These are phyloP conservation scores for Zanthoxylum bungeanum DNA, from an alignment of 345 rosid genomes.

Conservation along the genomic window DNA sequence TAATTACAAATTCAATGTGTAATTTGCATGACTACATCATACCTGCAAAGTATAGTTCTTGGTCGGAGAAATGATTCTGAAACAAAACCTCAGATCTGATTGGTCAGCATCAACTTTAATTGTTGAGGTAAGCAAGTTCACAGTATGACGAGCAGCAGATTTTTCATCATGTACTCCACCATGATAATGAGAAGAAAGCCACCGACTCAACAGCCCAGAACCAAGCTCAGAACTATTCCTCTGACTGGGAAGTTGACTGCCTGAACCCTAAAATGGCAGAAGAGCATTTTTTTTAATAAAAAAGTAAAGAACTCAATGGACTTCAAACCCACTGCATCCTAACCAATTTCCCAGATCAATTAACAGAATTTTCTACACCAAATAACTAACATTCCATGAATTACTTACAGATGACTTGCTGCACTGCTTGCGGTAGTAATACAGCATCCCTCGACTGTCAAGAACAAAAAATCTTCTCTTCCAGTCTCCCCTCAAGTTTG, in stretches of 20 bases:
- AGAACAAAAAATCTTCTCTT: conserved; percentile 98
- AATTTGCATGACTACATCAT: conserved; percentile 26
- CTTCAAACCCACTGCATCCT: conserved; percentile 10
- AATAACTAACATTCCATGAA: conserved; percentile 10
- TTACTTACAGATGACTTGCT: conserved; percentile 84
- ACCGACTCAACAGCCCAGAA: conserved; percentile 89
- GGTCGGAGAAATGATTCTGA: conserved; percentile 95
- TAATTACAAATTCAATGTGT: conserved; percentile 12
- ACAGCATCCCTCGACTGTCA: conserved; percentile 98
- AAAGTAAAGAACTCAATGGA: neutral
- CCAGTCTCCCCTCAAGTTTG: conserved; percentile 99
- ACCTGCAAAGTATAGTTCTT: conserved; percentile 99
- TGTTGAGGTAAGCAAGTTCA: conserved; percentile 98
- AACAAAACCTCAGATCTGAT: conserved; percentile 97
- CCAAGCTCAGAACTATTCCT: conserved; percentile 96
- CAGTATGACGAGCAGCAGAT: conserved; percentile 98
- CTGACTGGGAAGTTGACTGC: conserved; percentile 74
- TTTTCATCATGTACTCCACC: conserved; percentile 98
- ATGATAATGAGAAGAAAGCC: conserved; percentile 95
- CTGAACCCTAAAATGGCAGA: conserved; percentile 51
- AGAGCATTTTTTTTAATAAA: neutral
- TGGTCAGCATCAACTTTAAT: conserved; percentile 97
- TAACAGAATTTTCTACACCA: conserved; percentile 63
- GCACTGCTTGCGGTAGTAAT: conserved; percentile 90
- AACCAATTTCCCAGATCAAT: conserved; percentile 7